These are phyloP conservation scores for Plasmodium adleri DNA, from an alignment of 169 alveolate species.

Conservation along the genomic window DNA sequence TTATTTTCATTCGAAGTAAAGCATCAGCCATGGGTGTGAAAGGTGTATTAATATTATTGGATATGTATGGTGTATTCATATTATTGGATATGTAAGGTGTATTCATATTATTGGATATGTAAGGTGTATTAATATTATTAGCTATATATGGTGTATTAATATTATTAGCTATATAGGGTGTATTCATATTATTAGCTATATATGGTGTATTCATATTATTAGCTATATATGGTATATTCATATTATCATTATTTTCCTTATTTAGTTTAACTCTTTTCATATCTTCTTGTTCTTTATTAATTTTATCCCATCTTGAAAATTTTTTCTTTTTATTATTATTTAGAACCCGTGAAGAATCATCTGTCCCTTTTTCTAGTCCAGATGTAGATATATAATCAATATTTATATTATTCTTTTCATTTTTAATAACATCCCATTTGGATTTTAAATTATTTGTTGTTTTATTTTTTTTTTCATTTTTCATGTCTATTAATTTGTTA, in stretches of 20 bases:
- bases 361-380: conserved; percentile 24
- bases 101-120: not conserved
- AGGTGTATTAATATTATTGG: conserved; percentile 18
- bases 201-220: conserved; percentile 2
- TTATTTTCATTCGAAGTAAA: conserved; percentile 45
- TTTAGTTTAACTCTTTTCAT: conserved; percentile 1
- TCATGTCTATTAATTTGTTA: not conserved
- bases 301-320: conserved; percentile 49
- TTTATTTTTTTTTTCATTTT: not conserved
- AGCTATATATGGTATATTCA: too few relatives aligned
- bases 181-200: not conserved
- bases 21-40: conserved; percentile 13
- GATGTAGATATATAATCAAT: conserved; percentile 34
- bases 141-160: not conserved
- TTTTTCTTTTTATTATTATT: conserved; percentile 25
- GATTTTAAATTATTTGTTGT: conserved; percentile 1
- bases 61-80: conserved; percentile 20
- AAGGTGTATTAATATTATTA: conserved; percentile 14
- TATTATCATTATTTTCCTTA: too few relatives aligned
- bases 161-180: not conserved
- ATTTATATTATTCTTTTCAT: conserved; percentile 7
- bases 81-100: not conserved
- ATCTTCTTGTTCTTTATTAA: conserved; percentile 46
- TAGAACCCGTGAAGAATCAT: conserved; percentile 14
- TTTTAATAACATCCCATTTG: conserved; percentile 29